Evolutionary conservation across 208 protist species (phyloP), one percentile per base, ranked within the genome.

Genomic region (Acanthamoeba royreba): DNA sequence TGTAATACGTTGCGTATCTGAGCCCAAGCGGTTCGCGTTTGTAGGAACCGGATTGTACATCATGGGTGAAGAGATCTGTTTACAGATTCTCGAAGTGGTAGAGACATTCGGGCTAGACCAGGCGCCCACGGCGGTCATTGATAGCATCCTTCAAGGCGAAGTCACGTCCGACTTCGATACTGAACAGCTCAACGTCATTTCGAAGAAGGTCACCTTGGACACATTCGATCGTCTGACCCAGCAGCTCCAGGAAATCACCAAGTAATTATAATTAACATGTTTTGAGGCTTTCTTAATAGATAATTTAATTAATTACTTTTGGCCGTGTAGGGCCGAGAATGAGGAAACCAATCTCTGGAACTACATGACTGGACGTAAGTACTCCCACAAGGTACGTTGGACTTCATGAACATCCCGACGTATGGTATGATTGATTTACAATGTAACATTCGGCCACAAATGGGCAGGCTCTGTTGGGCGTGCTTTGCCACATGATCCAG

Each of bases 401-500:
- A n/a, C n/a, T n/a, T n/a, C n/a, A n/a, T n/a, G n/a, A n/a, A n/a
- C n/a, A n/a, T n/a, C n/a, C n/a, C n/a, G n/a, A n/a, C n/a, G n/a
- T n/a, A n/a, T n/a, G n/a, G n/a, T n/a, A n/a, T n/a, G n/a, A n/a
- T n/a, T n/a, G n/a, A n/a, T n/a, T n/a, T n/a, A n/a, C n/a, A n/a
- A n/a, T n/a, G n/a, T n/a, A n/a, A n/a, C n/a, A n/a, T n/a, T n/a
- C n/a, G n/a, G n/a, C n/a, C n/a, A n/a, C n/a, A n/a, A n/a, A n/a
- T n/a, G n/a, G n/a, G 3, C 46, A 63, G 33, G 45, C 81, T 28
- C 81, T 88, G 0, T 35, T 88, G 49, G 81, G 81, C 47, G 81
- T 88, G 46, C 81, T 88, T 46, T 88, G 46, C 46, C 81, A 88
- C 38, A 63, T 88, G 81, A 63, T 88, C 8, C 81, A 88, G 47